phyloP scores from a whole-genome alignment of 352 stramenopile genomes.

The Phytophthora ohioensis region DNA sequence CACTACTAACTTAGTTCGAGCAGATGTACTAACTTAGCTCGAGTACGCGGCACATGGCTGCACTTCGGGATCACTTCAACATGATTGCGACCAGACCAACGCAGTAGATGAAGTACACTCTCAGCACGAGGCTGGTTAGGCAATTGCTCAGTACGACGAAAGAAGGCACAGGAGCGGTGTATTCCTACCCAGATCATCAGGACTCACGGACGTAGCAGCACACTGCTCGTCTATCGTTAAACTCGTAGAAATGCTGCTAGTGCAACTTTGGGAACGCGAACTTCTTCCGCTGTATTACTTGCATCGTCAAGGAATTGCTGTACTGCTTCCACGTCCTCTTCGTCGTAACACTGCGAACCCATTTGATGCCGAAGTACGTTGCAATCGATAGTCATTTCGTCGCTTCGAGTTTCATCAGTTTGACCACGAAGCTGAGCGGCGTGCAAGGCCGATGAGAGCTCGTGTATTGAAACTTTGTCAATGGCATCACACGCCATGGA shows the following conservation, averaged over 20 bases:
- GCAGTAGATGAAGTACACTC: neutral
- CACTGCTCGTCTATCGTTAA: neutral
- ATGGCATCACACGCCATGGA: constrained; percentile 16
- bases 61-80: neutral
- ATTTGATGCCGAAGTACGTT: constrained; percentile 32
- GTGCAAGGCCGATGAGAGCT: constrained; percentile 23
- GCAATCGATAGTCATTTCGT: constrained; percentile 17
- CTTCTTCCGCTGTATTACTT: neutral
- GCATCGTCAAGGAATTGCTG: constrained; percentile 12
- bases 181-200: too few relatives aligned
- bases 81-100: neutral
- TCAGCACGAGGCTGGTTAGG: too few relatives aligned
- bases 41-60: too few relatives aligned
- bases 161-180: too few relatives aligned
- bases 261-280: constrained; percentile 17
- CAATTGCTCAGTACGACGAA: too few relatives aligned
- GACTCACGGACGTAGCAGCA: too few relatives aligned
- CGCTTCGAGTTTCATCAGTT: neutral
- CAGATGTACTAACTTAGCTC: too few relatives aligned
- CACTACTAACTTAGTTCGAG: too few relatives aligned
- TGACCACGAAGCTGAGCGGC: neutral
- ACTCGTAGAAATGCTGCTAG: constrained; percentile 30
- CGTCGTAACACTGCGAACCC: constrained; percentile 38
- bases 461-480: constrained; percentile 23
- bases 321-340: constrained; percentile 21